phyloP scores from a whole-genome alignment of 2,329 filamentous ascomycete genomes.

The Colletotrichum nymphaeae region DNA sequence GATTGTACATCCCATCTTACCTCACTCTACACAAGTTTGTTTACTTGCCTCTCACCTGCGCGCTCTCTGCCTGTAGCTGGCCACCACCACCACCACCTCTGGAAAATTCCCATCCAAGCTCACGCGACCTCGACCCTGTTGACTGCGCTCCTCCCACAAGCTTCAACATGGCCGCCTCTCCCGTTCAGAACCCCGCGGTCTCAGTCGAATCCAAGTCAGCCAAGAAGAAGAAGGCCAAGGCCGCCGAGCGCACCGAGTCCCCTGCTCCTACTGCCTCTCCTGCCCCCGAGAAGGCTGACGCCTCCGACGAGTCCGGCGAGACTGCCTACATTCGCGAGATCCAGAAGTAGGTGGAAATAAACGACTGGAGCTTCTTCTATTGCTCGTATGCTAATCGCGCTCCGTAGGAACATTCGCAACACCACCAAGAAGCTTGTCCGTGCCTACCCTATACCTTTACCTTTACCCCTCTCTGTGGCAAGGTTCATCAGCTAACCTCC shows the following conservation, averaged over 20 bases:
- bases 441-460: conserved; percentile 35
- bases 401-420: conserved; percentile 84
- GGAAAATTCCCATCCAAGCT: conserved; percentile 24
- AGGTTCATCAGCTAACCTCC: conserved; percentile 17
- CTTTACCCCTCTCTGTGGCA: neutral
- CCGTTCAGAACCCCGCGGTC: conserved; percentile 70
- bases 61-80: conserved; percentile 17
- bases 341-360: conserved; percentile 75
- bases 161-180: conserved; percentile 70
- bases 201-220: conserved; percentile 72
- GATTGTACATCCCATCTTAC: conserved; percentile 14
- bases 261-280: conserved; percentile 63
- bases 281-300: conserved; percentile 61
- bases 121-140: conserved; percentile 28
- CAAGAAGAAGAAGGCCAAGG: conserved; percentile 75
- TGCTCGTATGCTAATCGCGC: conserved; percentile 16
- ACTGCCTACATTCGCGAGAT: conserved; percentile 88
- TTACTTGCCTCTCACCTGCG: conserved; percentile 9
- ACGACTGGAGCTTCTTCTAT: conserved; percentile 10
- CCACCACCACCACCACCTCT: conserved; percentile 15
- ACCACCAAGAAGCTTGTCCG: conserved; percentile 93
- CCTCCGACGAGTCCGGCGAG: conserved; percentile 73
- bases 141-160: conserved; percentile 13
- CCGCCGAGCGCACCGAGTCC: conserved; percentile 65
- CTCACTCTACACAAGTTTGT: conserved; percentile 21